Conservation (phyloP, 129 eudicot species). For the Heracleum sosnowskyi region DNA sequence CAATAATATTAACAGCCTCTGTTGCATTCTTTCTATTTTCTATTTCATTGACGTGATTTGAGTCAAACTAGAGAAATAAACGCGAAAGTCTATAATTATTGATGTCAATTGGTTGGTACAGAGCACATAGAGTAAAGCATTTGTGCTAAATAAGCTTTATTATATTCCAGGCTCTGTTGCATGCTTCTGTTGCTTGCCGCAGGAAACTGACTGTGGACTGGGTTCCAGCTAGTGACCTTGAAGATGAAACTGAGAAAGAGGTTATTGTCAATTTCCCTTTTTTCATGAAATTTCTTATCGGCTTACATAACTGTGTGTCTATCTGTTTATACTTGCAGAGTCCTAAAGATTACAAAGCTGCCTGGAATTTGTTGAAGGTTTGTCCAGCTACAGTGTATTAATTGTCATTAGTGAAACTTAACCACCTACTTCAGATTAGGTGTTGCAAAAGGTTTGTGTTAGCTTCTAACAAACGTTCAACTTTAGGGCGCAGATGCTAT, state of each 20-base stretch:
- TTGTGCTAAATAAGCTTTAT: background rate
- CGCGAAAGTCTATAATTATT: background rate
- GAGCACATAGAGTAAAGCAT: background rate
- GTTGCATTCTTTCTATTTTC: background rate
- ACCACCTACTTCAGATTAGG: background rate
- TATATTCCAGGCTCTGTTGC: constrained; percentile 77
- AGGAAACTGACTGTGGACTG: constrained; percentile 69
- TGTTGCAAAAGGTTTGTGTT: background rate
- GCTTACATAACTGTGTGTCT: constrained; percentile 9
- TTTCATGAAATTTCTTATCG: background rate
- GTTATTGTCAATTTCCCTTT: constrained; percentile 30
- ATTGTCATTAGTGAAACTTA: background rate
- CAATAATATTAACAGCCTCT: background rate
- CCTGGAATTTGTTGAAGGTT: constrained; percentile 84
- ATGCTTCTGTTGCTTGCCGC: constrained; percentile 77
- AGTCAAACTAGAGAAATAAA: background rate
- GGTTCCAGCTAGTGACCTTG: constrained; percentile 91
- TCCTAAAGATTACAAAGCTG: constrained; percentile 52
- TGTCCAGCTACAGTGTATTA: constrained; percentile 21
- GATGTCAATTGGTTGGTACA: background rate
- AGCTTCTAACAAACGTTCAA: constrained; percentile 13
- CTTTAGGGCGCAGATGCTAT: constrained; percentile 65
- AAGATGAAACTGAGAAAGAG: constrained; percentile 64
- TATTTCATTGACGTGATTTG: background rate
- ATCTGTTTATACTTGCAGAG: constrained; percentile 36